Conservation (phyloP, 805 yeast species). For the Candida odintsovae region DNA sequence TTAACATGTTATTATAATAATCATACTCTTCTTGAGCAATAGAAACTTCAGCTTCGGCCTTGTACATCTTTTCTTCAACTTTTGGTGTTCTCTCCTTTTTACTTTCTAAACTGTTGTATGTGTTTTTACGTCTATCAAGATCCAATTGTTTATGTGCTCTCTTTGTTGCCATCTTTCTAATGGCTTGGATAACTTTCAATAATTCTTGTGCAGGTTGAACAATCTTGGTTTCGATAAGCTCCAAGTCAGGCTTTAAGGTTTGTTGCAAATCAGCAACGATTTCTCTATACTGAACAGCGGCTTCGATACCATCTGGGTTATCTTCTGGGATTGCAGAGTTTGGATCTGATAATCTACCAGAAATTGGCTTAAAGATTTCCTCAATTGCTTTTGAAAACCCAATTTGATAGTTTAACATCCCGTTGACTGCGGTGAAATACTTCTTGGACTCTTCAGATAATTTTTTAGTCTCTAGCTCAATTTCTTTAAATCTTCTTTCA, state of each 20-base stretch:
- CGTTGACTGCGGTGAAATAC: slow-evolving; percentile 87
- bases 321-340: slow-evolving; percentile 83
- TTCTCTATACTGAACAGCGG: slow-evolving; percentile 85
- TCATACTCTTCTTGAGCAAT: slow-evolving; percentile 94
- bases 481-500: slow-evolving; percentile 90
- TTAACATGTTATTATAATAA: slow-evolving; percentile 92
- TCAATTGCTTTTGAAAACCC: slow-evolving; percentile 95
- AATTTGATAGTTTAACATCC: slow-evolving; percentile 88
- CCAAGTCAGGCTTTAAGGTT: slow-evolving; percentile 86
- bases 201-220: slow-evolving; percentile 90
- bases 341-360: slow-evolving; percentile 89
- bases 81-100: slow-evolving; percentile 81
- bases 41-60: slow-evolving; percentile 82
- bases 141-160: slow-evolving; percentile 95
- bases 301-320: slow-evolving; percentile 94
- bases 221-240: slow-evolving; percentile 83
- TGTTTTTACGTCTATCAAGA: slow-evolving; percentile 75
- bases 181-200: slow-evolving; percentile 70
- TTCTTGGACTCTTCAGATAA: slow-evolving; percentile 85
- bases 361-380: slow-evolving; percentile 92
- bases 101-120: slow-evolving; percentile 64
- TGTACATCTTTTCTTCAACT: slow-evolving; percentile 87
- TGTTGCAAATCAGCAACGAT: slow-evolving; percentile 83
- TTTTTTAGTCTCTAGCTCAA: slow-evolving; percentile 85
- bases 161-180: slow-evolving; percentile 91